These are phyloP conservation scores for Crithidia fasciculata DNA, from an alignment of 208 protist species.

Conservation along the genomic window DNA sequence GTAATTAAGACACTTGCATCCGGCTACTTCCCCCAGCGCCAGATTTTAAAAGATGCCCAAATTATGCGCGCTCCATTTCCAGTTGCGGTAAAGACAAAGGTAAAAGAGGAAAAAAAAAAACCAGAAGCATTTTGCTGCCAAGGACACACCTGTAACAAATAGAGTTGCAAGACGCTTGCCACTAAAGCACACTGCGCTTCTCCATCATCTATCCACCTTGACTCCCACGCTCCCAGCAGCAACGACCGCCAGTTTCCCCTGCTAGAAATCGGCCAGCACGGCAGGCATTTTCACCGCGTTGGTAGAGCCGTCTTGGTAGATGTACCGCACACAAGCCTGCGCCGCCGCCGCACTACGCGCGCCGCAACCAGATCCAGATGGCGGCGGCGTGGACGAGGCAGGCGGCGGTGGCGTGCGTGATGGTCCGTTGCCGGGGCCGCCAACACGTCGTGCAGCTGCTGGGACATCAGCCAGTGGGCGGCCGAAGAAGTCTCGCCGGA, in stretches of 20 bases:
- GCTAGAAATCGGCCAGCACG: constrained; percentile 69
- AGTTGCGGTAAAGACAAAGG: no score
- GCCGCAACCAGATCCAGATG: not conserved
- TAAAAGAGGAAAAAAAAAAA: no score
- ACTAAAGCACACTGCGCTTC: no score
- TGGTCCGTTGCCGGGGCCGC: not conserved
- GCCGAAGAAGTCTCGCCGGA: constrained; percentile 77
- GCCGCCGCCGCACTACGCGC: constrained; percentile 5
- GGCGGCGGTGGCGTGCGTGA: not conserved
- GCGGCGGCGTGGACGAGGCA: not conserved
- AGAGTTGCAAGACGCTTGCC: no score
- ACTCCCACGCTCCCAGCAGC: not conserved
- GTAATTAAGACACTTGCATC: no score
- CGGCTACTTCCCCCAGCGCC: no score
- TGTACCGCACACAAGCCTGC: constrained; percentile 46
- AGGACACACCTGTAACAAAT: no score
- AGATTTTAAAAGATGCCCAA: no score
- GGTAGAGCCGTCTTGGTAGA: constrained; percentile 81
- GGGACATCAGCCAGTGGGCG: constrained; percentile 35
- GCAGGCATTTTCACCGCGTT: constrained; percentile 87
- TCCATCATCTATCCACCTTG: no score
- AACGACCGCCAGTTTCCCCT: not conserved
- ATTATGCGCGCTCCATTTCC: no score
- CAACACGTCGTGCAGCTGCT: not conserved
- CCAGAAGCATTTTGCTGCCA: no score